Evolutionary conservation across 1,284 basidiomycete species (phyloP).

Genomic region (Agaricales sp.): DNA sequence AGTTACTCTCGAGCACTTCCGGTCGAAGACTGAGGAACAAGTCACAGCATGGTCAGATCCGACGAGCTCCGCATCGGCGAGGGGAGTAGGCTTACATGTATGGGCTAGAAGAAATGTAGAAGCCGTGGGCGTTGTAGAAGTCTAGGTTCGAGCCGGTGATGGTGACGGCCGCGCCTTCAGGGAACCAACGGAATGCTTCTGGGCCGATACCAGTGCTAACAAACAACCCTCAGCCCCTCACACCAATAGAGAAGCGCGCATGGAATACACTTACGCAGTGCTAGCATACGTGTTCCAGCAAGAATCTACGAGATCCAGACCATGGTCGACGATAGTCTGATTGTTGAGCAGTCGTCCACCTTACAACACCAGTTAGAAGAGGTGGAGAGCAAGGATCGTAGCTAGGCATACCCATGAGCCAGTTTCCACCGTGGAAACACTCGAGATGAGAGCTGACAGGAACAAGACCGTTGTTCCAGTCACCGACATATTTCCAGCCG

Average conservation of each 20-base stretch:
- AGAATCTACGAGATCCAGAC: constrained; percentile 33
- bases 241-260: constrained; percentile 1
- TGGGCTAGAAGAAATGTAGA: constrained; percentile 27
- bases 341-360: constrained; percentile 41
- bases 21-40: constrained; percentile 40
- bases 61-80: not conserved
- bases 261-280: constrained; percentile 31
- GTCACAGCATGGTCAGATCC: no score
- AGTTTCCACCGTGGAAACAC: constrained; percentile 41
- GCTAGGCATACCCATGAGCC: constrained; percentile 35
- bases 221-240: not conserved
- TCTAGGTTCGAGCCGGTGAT: constrained; percentile 24
- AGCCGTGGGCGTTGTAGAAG: constrained; percentile 37
- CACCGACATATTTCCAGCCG: constrained; percentile 35
- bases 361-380: constrained; percentile 10
- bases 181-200: constrained; percentile 33
- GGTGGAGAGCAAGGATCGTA: constrained; percentile 9
- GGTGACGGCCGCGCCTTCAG: constrained; percentile 25
- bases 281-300: constrained; percentile 47
- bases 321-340: constrained; percentile 35
- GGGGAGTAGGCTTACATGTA: constrained; percentile 9
- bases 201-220: constrained; percentile 45
- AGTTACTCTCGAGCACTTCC: constrained; percentile 46
- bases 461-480: constrained; percentile 20
- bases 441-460: constrained; percentile 38